Evolutionary conservation across 1,284 basidiomycete genomes (phyloP), one percentile per base, ranked within the genome.

Genomic region (Leucoagaricus sp.): DNA sequence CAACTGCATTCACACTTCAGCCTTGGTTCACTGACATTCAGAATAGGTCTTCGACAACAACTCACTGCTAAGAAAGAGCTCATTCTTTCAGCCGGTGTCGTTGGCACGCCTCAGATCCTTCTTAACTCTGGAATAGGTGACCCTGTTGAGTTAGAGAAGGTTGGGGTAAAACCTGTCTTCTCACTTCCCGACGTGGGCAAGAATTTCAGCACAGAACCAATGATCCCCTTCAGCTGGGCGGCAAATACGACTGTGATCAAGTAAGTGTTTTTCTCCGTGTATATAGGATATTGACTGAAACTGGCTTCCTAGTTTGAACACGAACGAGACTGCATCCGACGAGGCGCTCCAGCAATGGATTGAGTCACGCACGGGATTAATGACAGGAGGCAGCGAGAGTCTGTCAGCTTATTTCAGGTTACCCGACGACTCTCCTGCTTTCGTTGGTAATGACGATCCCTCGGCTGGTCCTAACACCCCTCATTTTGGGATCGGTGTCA

Each of bases 91-190:
- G 73, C 75, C 7, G 79, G 79, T 8, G 64, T 74, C 0, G 62
- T 79, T 21, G 70, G 69, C 0, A 73, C 74, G 1, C 76, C 80
- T 8, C 75, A 77, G 47, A 69, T 82, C 31, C 72, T 82, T 9
- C 65, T 76, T 44, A 69, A 77, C 41, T 80, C 78, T 25, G 81
- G 82, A 31, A 79, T 83, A 55, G 81, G 82, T 19, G 57, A 67
- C 48, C 31, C 61, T 7, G 41, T 54, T 2, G 53, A 60, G 4
- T 62, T 75, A 12, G 26, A 54, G 12, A 54, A 53, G 1, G 28
- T 69, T 4, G 67, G 66, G 0, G 64, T 74, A 29, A 33, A 57
- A 23, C 52, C 69, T 1, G 60, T 75, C 9, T 58, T 73, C 8
- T 56, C 72, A 61, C 59, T 72, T 2, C 73, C 73, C 4, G 66